Percentiles rank a stretch among this genome's conserved stretches.
Evolutionary conservation across 345 rosid species (phyloP).

Genomic region (Linum tenue): DNA sequence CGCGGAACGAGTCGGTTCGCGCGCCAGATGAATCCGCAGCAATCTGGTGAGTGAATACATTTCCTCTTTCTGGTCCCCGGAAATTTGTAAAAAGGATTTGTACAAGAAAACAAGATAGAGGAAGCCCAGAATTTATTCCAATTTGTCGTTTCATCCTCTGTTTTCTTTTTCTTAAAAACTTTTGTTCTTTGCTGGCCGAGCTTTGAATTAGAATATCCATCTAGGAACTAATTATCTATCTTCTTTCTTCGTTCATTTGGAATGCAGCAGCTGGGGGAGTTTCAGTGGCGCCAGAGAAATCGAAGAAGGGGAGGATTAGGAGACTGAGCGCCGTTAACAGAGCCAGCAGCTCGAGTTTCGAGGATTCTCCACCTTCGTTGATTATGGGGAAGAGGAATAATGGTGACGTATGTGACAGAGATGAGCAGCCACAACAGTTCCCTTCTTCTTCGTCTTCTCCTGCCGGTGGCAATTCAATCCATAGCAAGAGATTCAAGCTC

Average conservation of each 20-base stretch:
- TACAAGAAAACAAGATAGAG: constrained; percentile 13
- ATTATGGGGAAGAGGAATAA: not conserved
- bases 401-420: constrained; percentile 24
- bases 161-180: not conserved
- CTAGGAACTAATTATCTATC: too few relatives aligned
- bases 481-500: constrained; percentile 37
- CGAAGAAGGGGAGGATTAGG: constrained; percentile 40
- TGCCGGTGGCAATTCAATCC: constrained; percentile 10
- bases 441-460: constrained; percentile 15
- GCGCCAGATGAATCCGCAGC: constrained; percentile 33
- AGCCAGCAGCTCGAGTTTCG: constrained; percentile 18
- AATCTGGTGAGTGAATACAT: constrained; percentile 28
- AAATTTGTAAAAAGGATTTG: not conserved
- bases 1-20: constrained; percentile 37
- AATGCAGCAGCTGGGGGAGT: constrained; percentile 14
- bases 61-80: constrained; percentile 7
- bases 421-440: constrained; percentile 10
- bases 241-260: not conserved
- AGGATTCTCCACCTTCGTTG: not conserved
- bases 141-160: constrained; percentile 26
- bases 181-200: too few relatives aligned
- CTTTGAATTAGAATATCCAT: too few relatives aligned
- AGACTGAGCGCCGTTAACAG: constrained; percentile 41
- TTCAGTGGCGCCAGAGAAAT: constrained; percentile 37
- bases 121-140: not conserved